Evolutionary conservation across 2,329 filamentous ascomycete genomes (phyloP).

Genomic region (Emericellopsis cladophorae): DNA sequence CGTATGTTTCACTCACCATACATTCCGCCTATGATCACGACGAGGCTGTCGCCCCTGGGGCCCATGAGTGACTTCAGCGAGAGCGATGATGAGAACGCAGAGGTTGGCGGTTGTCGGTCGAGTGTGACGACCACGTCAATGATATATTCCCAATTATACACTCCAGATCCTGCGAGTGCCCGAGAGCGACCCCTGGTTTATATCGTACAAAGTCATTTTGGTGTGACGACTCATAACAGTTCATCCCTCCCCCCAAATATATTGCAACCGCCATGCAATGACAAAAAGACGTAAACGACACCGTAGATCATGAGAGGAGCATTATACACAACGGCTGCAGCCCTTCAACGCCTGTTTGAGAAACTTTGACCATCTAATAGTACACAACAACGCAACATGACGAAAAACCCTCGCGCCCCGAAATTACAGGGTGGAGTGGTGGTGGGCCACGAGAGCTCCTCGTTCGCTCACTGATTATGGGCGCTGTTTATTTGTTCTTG

Average conservation of each 20-base stretch:
- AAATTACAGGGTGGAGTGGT: not conserved
- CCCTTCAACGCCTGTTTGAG: slow-evolving; percentile 16
- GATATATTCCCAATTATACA: no score
- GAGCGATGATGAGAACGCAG: no score
- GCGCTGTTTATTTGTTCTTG: slow-evolving; percentile 50
- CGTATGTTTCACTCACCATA: no score
- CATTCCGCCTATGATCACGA: no score
- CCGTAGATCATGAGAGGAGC: slow-evolving; percentile 30
- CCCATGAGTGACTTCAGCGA: no score
- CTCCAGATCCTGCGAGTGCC: no score
- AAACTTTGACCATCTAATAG: not conserved
- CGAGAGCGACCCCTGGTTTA: no score
- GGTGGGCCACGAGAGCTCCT: not conserved
- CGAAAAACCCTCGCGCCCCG: not conserved
- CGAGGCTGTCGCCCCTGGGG: no score
- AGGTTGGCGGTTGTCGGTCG: no score
- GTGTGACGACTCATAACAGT: no score
- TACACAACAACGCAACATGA: not conserved
- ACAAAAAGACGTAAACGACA: slow-evolving; percentile 4
- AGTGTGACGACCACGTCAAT: no score
- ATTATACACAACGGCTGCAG: slow-evolving; percentile 24
- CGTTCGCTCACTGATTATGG: slow-evolving; percentile 2
- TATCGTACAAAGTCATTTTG: no score
- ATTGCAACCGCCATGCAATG: slow-evolving; percentile 12
- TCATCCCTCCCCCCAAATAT: not conserved